Evolutionary conservation across 306 rosid genomes (phyloP).

Genomic region (Begonia peltatifolia): DNA sequence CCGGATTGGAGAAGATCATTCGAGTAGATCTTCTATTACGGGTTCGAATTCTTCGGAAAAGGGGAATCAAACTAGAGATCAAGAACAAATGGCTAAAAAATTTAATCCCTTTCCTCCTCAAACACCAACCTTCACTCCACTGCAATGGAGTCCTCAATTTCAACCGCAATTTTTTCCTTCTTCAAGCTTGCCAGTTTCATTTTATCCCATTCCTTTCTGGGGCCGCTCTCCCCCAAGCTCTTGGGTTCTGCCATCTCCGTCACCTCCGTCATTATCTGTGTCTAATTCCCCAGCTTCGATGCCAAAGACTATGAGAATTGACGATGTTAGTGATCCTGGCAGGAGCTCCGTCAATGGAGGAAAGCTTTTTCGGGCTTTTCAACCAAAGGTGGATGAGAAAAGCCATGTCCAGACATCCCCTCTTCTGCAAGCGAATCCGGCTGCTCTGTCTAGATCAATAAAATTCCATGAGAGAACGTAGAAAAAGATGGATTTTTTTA

Average conservation of each 20-base stretch:
- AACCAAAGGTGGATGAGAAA: conserved; percentile 31
- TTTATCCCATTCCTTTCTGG: conserved; percentile 51
- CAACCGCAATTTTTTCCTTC: conserved; percentile 42
- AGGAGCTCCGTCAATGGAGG: conserved; percentile 44
- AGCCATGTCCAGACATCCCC: conserved; percentile 28
- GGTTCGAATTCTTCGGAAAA: conserved; percentile 40
- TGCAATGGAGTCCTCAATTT: conserved; percentile 40
- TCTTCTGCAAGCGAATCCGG: conserved; percentile 67
- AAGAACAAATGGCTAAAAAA: conserved; percentile 24
- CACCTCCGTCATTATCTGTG: conserved; percentile 2
- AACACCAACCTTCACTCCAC: conserved; percentile 30
- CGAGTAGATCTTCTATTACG: conserved; percentile 39
- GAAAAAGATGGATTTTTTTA: not conserved
- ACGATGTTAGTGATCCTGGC: conserved; percentile 55
- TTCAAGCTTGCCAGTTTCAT: conserved; percentile 38
- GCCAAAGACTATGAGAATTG: conserved; percentile 57
- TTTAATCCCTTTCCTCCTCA: conserved; percentile 37
- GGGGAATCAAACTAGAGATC: conserved; percentile 17
- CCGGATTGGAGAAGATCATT: conserved; percentile 25
- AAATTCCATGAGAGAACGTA: conserved; percentile 54
- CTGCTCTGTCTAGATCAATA: conserved; percentile 65
- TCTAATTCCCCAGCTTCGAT: conserved; percentile 29
- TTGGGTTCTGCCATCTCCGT: conserved; percentile 36
- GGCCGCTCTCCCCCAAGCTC: conserved; percentile 35
- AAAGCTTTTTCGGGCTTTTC: conserved; percentile 37